Base-by-base conservation (phyloP, 768 basidiomycete species). In the Suillus luteus region DNA sequence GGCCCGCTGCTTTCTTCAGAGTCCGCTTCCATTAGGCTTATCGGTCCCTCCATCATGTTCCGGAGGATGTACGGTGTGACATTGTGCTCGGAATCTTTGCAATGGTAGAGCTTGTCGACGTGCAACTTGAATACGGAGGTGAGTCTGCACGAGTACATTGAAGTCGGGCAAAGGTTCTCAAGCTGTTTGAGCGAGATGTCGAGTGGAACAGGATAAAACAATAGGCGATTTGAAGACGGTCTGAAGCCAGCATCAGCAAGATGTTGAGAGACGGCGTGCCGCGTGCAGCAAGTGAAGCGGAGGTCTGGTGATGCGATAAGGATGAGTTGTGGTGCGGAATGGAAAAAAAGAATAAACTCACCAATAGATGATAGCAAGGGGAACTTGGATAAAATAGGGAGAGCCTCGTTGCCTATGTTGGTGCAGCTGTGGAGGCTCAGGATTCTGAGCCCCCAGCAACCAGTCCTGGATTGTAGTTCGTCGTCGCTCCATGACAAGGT, bases 321-420 rank as follows among this genome's bases (percentile, higher is more conserved):
- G 35, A 62, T 61, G 46, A 35, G 55, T n/a, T 54, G 40, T n/a
- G 49, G 38, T 33, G 51, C 35, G 52, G 51, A 40, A 48, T 55
- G 17, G 40, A 60, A 43, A 17, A 43, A 17, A 24, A 22, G 49
- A 27, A 17, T 24, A 17, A 31, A 82, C 84, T 37, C 60, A 88
- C 89, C 90, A 66, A 91, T 66, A 22, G 83, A 83, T 33, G 82
- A 83, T 33, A 91, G 82, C 41, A 90, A 79, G 22, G 84, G 83
- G 63, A 91, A 87, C 24, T 71, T 75, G 51, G 64, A 43, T 0
- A 91, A 75, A 38, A 75, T 66, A 2, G 73, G 62, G 62, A 83
- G 79, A 2, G 82, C 79, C 2, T 75, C 67, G 67, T 84, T 71
- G 22, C 81, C 78, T 63, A 91, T 76, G 24, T 77, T 75, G 35